These are phyloP conservation scores for Nitzschia putrida DNA, from an alignment of 108 stramenopile species.

Conservation along the genomic window DNA sequence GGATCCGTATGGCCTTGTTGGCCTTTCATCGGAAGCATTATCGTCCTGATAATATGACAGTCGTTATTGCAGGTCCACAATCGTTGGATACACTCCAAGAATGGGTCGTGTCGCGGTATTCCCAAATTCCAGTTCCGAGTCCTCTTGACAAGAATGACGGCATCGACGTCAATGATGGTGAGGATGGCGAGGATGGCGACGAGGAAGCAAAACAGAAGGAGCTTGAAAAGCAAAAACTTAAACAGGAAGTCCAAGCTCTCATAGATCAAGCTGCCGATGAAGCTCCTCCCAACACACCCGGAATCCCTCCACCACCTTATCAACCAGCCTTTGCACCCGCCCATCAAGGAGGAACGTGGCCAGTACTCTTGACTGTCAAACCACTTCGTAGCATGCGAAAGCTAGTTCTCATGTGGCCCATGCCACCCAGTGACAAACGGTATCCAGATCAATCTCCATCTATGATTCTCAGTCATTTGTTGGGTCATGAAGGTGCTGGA, in stretches of 20 bases:
- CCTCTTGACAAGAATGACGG: slow-evolving; percentile 8
- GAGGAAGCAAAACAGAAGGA: neutral
- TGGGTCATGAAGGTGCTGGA: slow-evolving; percentile 83
- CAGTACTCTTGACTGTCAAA: slow-evolving; percentile 63
- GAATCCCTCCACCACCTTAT: slow-evolving; percentile 40
- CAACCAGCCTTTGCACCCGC: slow-evolving; percentile 56
- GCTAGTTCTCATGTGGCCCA: slow-evolving; percentile 64
- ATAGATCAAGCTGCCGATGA: slow-evolving; percentile 67
- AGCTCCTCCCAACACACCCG: slow-evolving; percentile 51
- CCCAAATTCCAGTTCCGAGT: slow-evolving; percentile 37
- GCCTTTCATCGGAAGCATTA: slow-evolving; percentile 85
- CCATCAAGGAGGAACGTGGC: slow-evolving; percentile 52
- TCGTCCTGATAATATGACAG: slow-evolving; percentile 74
- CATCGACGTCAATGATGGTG: no score
- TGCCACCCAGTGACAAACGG: slow-evolving; percentile 42
- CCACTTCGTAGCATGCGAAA: slow-evolving; percentile 69
- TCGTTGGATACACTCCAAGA: slow-evolving; percentile 72
- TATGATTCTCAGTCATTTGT: slow-evolving; percentile 57
- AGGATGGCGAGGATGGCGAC: neutral
- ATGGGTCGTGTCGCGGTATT: slow-evolving; percentile 69
- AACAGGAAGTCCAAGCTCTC: slow-evolving; percentile 46
- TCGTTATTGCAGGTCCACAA: slow-evolving; percentile 79
- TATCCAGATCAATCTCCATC: slow-evolving; percentile 67
- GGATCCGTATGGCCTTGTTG: slow-evolving; percentile 67
- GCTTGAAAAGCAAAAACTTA: neutral